These are phyloP conservation scores for Lepiota subincarnata DNA, from an alignment of 768 basidiomycete species.

Conservation along the genomic window DNA sequence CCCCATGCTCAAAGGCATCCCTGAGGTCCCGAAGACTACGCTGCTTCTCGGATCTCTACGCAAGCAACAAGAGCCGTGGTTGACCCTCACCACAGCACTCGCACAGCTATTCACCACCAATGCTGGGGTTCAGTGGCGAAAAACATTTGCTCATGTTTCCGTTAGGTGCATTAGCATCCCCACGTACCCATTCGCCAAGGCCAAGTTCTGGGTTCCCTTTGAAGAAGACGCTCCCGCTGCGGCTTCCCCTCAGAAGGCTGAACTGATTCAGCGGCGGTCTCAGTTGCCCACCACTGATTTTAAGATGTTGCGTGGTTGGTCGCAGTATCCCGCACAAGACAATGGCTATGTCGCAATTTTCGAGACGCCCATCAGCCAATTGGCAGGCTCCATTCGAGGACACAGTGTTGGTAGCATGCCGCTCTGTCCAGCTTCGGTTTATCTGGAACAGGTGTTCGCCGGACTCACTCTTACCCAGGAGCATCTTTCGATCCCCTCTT, in stretches of 20 bases:
- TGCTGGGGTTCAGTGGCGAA: constrained; percentile 48
- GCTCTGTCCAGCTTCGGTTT: constrained; percentile 65
- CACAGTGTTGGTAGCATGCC: constrained; percentile 54
- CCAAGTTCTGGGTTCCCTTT: constrained; percentile 55
- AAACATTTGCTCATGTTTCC: constrained; percentile 44
- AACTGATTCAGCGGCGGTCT: constrained; percentile 1
- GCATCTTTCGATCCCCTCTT: constrained; percentile 21
- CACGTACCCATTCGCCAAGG: constrained; percentile 55
- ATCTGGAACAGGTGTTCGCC: constrained; percentile 52
- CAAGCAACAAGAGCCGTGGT: constrained; percentile 39
- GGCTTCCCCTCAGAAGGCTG: neutral
- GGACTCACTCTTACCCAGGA: constrained; percentile 35
- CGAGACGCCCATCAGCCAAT: constrained; percentile 43
- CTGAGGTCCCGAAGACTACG: constrained; percentile 23
- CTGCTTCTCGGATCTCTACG: constrained; percentile 48
- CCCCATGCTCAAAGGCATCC: constrained; percentile 48
- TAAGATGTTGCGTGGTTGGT: neutral
- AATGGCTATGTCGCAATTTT: constrained; percentile 42
- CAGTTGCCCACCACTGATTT: constrained; percentile 9
- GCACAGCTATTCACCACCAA: constrained; percentile 43
- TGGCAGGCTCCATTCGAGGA: constrained; percentile 46
- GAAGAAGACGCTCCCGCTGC: constrained; percentile 21
- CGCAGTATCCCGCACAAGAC: constrained; percentile 33
- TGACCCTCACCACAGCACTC: constrained; percentile 41
- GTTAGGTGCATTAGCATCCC: constrained; percentile 50